phyloP scores from a whole-genome alignment of 176 grass and related monocot genomes.

The Dactylis glomerata region DNA sequence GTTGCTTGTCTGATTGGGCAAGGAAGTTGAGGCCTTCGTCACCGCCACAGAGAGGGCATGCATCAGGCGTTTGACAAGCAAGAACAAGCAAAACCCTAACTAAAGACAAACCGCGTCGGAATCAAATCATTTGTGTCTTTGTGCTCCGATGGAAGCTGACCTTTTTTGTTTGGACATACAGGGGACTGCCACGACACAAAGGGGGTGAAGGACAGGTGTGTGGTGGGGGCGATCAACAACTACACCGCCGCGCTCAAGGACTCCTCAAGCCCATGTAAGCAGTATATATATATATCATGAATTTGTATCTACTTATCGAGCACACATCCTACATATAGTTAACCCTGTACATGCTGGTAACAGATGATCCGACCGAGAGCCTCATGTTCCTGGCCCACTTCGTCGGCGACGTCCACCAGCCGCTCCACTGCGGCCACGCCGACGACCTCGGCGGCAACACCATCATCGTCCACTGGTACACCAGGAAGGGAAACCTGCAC shows the following conservation, averaged over 20 bases:
- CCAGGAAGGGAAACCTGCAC: conserved; percentile 63
- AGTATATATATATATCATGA: too few species aligned
- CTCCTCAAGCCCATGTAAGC: conserved; percentile 40
- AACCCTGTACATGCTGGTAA: too few species aligned
- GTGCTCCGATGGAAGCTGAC: rapidly evolving
- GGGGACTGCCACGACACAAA: conserved; percentile 63
- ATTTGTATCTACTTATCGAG: too few species aligned
- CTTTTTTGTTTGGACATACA: not conserved
- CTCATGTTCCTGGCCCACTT: conserved; percentile 73
- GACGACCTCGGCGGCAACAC: conserved; percentile 54
- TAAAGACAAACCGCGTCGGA: not conserved
- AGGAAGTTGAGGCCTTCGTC: not conserved
- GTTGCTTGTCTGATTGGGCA: conserved; percentile 3
- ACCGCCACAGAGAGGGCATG: too few species aligned
- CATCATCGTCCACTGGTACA: conserved; percentile 62
- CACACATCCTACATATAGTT: too few species aligned
- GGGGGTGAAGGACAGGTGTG: conserved; percentile 51
- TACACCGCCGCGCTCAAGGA: conserved; percentile 52
- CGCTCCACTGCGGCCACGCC: conserved; percentile 42
- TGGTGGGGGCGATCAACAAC: conserved; percentile 77
- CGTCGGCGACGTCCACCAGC: conserved; percentile 70
- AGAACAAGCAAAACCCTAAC: not conserved
- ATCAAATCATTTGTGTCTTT: not conserved
- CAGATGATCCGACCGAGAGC: conserved; percentile 35
- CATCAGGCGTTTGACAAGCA: not conserved